A percentile compares a stretch with the other conserved stretches of the same genome.
Conservation (phyloP, 73 alveolate genomes). For the Blepharisma japonicum region DNA sequence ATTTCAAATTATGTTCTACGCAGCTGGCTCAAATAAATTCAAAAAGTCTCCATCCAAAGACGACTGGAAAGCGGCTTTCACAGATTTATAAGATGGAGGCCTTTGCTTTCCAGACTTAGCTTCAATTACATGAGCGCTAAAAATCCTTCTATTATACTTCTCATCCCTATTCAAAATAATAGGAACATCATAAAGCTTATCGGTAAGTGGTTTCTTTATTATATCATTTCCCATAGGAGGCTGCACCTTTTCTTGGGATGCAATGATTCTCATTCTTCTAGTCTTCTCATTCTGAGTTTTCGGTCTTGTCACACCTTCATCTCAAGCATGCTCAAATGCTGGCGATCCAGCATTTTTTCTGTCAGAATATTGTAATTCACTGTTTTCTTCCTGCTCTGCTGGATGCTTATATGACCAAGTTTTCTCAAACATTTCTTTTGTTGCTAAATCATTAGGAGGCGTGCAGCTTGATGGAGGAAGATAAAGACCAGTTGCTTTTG, state of each 20-base stretch:
- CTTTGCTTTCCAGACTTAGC: background rate
- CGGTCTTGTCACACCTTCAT: constrained; percentile 19
- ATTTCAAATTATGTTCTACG: too few species aligned
- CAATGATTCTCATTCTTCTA: background rate
- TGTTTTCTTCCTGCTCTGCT: too few species aligned
- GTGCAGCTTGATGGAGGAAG: too few species aligned
- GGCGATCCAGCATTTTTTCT: too few species aligned
- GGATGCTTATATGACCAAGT: too few species aligned
- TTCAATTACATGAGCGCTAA: background rate
- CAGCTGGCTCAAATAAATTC: background rate
- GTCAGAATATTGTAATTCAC: too few species aligned
- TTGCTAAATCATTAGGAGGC: too few species aligned
- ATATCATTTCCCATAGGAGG: background rate
- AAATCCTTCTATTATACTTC: background rate
- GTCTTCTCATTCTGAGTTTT: constrained; percentile 21
- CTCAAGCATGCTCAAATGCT: constrained; percentile 1
- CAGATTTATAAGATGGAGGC: background rate
- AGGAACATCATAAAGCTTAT: background rate
- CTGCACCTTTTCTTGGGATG: background rate
- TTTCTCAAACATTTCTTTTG: too few species aligned
- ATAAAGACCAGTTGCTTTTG: too few species aligned
- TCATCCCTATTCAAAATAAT: background rate
- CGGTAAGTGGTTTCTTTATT: background rate
- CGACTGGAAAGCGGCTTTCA: background rate
- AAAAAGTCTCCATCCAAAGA: background rate